phyloP scores from a whole-genome alignment of 2,329 filamentous ascomycete genomes.

The Furcasterigmium furcatum region DNA sequence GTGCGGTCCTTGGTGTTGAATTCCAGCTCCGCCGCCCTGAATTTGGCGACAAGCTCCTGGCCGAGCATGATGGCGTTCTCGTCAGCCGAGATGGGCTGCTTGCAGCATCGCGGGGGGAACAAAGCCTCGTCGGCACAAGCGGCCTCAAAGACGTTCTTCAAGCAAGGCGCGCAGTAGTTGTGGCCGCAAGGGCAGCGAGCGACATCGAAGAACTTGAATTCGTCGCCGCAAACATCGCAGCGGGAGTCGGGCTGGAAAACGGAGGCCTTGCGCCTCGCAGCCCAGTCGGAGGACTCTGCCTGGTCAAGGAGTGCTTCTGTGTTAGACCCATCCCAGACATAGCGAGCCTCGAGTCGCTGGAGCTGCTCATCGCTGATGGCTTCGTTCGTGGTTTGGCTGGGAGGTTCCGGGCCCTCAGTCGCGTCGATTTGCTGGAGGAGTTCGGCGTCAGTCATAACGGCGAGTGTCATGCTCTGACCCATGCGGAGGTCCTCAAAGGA shows the following conservation, averaged over 20 bases:
- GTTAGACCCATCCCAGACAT: neutral
- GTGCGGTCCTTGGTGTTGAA: slow-evolving; percentile 40
- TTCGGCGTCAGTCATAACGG: too few relatives aligned
- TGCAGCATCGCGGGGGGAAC: slow-evolving; percentile 55
- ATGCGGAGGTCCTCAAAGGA: slow-evolving; percentile 10
- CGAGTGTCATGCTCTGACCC: too few relatives aligned
- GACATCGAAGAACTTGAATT: neutral
- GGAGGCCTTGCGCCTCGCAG: neutral
- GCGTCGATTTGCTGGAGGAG: too few relatives aligned
- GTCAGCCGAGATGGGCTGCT: slow-evolving; percentile 32
- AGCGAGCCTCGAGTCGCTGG: too few relatives aligned
- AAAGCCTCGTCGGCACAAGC: slow-evolving; percentile 45
- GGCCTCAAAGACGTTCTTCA: slow-evolving; percentile 37
- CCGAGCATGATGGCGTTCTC: slow-evolving; percentile 30
- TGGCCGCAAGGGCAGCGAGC: slow-evolving; percentile 34
- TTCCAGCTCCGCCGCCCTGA: slow-evolving; percentile 43
- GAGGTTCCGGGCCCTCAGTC: slow-evolving; percentile 12
- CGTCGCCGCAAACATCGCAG: neutral
- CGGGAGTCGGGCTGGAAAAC: neutral
- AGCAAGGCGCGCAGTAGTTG: slow-evolving; percentile 47
- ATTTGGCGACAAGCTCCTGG: slow-evolving; percentile 25
- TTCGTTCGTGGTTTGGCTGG: neutral
- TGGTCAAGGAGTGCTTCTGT: neutral
- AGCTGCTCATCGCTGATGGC: neutral
- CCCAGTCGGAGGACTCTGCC: slow-evolving; percentile 4